Conservation (phyloP, 257 asterid species). For the Solanum medicagineum region DNA sequence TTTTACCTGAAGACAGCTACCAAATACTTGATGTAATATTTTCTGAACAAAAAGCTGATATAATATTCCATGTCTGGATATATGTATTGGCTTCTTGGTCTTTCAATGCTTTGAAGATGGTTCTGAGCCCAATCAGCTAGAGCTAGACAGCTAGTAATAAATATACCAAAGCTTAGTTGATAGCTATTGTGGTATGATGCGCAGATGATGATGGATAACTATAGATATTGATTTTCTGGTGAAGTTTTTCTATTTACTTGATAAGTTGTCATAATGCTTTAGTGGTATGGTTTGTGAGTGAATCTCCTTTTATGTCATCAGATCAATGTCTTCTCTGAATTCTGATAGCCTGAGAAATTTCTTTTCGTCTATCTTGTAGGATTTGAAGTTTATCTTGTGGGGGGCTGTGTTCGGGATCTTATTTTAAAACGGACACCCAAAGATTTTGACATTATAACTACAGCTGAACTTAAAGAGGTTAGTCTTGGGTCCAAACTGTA, state of each 20-base stretch:
- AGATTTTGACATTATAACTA: constrained; percentile 19
- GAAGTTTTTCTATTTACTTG: not conserved
- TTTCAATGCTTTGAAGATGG: not conserved
- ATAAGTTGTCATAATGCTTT: not conserved
- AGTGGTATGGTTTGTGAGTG: not conserved
- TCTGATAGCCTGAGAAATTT: not conserved
- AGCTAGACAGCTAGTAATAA: not conserved
- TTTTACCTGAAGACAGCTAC: not conserved
- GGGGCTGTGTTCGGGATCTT: constrained; percentile 27
- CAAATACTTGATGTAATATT: not conserved
- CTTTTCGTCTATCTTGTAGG: constrained; percentile 3
- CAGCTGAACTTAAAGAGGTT: constrained; percentile 27
- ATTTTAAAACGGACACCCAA: constrained; percentile 15
- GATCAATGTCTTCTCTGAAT: not conserved
- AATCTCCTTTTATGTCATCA: not conserved
- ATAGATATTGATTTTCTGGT: not conserved
- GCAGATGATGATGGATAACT: not conserved
- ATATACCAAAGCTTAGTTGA: not conserved
- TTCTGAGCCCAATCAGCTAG: not conserved
- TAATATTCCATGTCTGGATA: not conserved
- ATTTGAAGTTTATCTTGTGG: constrained; percentile 22
- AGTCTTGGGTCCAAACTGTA: not conserved
- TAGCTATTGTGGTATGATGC: not conserved
- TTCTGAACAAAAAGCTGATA: not conserved
- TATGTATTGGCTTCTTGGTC: not conserved